Conservation (phyloP, 441 rosid species). For the Theobroma grandiflorum region DNA sequence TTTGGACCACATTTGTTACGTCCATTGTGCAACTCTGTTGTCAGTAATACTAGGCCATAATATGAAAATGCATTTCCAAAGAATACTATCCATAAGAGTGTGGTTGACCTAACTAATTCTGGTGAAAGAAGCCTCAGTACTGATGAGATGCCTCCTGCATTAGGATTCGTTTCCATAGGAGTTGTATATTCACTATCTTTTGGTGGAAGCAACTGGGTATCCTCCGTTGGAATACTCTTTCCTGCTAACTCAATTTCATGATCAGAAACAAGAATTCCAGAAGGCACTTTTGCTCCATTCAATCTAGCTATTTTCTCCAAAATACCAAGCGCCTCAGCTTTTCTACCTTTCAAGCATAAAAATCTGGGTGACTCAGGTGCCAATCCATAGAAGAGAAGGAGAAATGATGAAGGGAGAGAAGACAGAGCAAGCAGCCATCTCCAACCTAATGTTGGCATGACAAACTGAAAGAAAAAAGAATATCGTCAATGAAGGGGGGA, state of each 20-base stretch:
- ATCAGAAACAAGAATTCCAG: conserved; percentile 65
- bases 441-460: conserved; percentile 81
- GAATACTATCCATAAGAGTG: conserved; percentile 84
- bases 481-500: neutral
- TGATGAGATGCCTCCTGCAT: conserved; percentile 50
- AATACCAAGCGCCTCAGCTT: conserved; percentile 56
- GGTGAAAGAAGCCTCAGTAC: conserved; percentile 73
- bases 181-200: conserved; percentile 32
- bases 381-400: conserved; percentile 64
- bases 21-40: conserved; percentile 82
- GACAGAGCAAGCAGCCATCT: conserved; percentile 87
- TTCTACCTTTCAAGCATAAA: conserved; percentile 66
- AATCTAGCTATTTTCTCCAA: conserved; percentile 64
- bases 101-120: conserved; percentile 61
- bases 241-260: conserved; percentile 55
- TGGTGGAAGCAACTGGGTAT: conserved; percentile 46
- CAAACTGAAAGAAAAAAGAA: conserved; percentile 53
- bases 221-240: conserved; percentile 47
- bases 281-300: conserved; percentile 62
- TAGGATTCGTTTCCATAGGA: conserved; percentile 40
- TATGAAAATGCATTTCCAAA: conserved; percentile 91
- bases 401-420: conserved; percentile 66
- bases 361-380: conserved; percentile 83
- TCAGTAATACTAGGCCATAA: conserved; percentile 88
- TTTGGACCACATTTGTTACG: conserved; percentile 49